phyloP scores from a whole-genome alignment of 352 stramenopile species.

The Phytophthora colocasiae region DNA sequence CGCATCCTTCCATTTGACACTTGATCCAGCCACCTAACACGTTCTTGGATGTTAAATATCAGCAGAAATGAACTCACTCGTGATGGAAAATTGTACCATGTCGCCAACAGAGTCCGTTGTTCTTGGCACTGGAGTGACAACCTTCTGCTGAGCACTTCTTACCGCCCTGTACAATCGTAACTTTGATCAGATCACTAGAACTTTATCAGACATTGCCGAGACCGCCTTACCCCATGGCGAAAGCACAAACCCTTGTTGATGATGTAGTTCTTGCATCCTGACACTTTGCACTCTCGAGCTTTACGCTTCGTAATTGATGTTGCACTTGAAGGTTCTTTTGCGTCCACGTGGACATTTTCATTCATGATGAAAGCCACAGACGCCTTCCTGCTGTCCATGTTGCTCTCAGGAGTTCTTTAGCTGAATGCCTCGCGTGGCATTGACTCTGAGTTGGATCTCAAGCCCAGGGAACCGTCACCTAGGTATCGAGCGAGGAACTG shows the following conservation, averaged over 20 bases:
- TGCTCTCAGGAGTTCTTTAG: slow-evolving; percentile 12
- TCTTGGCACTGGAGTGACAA: slow-evolving; percentile 50
- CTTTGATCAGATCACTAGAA: slow-evolving; percentile 7
- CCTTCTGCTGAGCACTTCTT: slow-evolving; percentile 43
- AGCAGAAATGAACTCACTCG: not conserved
- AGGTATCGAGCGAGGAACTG: slow-evolving; percentile 10
- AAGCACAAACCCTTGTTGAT: slow-evolving; percentile 58
- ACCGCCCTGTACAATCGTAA: slow-evolving; percentile 33
- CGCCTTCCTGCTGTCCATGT: slow-evolving; percentile 16
- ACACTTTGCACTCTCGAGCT: slow-evolving; percentile 40
- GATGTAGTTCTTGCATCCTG: slow-evolving; percentile 55
- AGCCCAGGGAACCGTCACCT: slow-evolving; percentile 22
- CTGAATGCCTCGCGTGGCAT: slow-evolving; percentile 6
- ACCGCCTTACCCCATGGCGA: slow-evolving; percentile 45
- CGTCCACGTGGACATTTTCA: slow-evolving; percentile 5
- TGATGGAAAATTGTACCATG: slow-evolving; percentile 30
- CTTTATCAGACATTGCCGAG: slow-evolving; percentile 16
- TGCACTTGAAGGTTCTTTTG: not conserved
- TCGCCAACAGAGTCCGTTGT: slow-evolving; percentile 44
- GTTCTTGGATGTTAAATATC: no score
- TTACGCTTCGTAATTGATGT: slow-evolving; percentile 30
- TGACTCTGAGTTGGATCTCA: slow-evolving; percentile 9
- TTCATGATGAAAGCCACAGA: slow-evolving; percentile 37
- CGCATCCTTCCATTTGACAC: slow-evolving; percentile 47
- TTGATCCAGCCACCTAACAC: slow-evolving; percentile 45